Percentiles rank a stretch among this genome's conserved stretches.
Evolutionary conservation across 305 asterid species (phyloP).

Genomic region (Caryopteris hybrid): DNA sequence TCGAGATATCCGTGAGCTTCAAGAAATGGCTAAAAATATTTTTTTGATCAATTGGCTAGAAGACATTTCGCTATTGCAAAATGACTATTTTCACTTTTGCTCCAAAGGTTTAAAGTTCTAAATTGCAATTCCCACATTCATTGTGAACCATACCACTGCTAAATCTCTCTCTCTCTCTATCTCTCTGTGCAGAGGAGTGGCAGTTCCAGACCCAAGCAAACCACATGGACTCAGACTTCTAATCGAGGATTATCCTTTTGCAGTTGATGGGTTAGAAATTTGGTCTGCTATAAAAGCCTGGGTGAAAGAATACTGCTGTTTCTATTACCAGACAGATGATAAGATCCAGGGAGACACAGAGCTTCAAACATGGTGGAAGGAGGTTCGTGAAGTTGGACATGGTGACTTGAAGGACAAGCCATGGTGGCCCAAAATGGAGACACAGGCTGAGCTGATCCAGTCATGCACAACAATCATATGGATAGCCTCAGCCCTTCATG

Average conservation of each 20-base stretch:
- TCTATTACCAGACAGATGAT: slow-evolving; percentile 57
- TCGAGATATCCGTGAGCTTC: too few relatives aligned
- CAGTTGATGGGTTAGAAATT: slow-evolving; percentile 88
- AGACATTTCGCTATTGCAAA: too few relatives aligned
- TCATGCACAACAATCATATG: slow-evolving; percentile 80
- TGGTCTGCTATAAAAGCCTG: slow-evolving; percentile 85
- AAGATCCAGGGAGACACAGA: slow-evolving; percentile 49
- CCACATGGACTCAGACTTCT: slow-evolving; percentile 66
- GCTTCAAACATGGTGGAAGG: slow-evolving; percentile 95
- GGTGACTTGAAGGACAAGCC: slow-evolving; percentile 72
- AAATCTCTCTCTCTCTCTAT: slow-evolving; percentile 2
- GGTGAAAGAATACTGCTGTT: slow-evolving; percentile 67
- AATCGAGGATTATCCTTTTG: slow-evolving; percentile 86
- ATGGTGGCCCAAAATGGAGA: slow-evolving; percentile 94
- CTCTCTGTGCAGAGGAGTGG: slow-evolving; percentile 69
- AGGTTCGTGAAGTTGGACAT: slow-evolving; percentile 70
- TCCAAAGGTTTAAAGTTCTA: neutral
- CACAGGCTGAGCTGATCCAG: slow-evolving; percentile 45
- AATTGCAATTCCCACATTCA: neutral
- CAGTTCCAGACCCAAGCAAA: slow-evolving; percentile 57
- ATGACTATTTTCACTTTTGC: too few relatives aligned
- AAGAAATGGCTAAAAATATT: too few relatives aligned
- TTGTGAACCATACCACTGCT: neutral
- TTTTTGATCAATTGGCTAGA: too few relatives aligned
- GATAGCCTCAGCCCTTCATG: slow-evolving; percentile 95